Conservation (phyloP, 2,329 filamentous ascomycete genomes). For the Aureobasidium leucospermi region DNA sequence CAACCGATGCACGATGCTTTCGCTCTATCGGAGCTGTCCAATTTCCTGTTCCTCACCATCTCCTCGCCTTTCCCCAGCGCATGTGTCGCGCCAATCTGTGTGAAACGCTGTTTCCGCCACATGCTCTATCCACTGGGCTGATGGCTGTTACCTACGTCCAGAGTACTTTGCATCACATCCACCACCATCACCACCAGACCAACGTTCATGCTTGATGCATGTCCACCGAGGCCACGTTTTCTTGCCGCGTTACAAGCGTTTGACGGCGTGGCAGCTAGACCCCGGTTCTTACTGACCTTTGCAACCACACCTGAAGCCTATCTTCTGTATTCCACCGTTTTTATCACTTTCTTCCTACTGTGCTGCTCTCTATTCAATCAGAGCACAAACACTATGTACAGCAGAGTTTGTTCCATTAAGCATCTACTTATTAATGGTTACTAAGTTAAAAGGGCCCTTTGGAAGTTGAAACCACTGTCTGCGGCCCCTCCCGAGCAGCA, state of each 20-base stretch:
- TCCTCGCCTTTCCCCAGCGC: not conserved
- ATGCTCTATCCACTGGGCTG: not conserved
- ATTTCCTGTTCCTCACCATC: not conserved
- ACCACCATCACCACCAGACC: not conserved
- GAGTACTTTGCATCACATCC: not conserved
- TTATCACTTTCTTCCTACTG: not conserved
- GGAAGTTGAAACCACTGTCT: not conserved
- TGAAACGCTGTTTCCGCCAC: slow-evolving; percentile 2
- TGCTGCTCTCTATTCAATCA: not conserved
- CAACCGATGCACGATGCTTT: slow-evolving; percentile 7
- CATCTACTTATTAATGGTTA: not conserved
- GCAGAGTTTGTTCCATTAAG: not conserved
- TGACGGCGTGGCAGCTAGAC: slow-evolving; percentile 10
- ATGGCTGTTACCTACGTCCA: not conserved
- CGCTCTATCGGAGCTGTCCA: not conserved
- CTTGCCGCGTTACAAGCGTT: slow-evolving; percentile 7
- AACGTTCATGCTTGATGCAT: slow-evolving; percentile 8
- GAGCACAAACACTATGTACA: not conserved
- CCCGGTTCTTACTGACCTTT: not conserved
- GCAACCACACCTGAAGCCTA: not conserved
- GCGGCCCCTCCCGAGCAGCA: slow-evolving; percentile 5
- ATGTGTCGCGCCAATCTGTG: slow-evolving; percentile 8
- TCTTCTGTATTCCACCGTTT: not conserved
- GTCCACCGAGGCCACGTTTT: slow-evolving; percentile 9
- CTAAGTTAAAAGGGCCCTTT: not conserved